Evolutionary conservation across 805 yeast species (phyloP).

Genomic region (Kodamaea nitidulidarum): DNA sequence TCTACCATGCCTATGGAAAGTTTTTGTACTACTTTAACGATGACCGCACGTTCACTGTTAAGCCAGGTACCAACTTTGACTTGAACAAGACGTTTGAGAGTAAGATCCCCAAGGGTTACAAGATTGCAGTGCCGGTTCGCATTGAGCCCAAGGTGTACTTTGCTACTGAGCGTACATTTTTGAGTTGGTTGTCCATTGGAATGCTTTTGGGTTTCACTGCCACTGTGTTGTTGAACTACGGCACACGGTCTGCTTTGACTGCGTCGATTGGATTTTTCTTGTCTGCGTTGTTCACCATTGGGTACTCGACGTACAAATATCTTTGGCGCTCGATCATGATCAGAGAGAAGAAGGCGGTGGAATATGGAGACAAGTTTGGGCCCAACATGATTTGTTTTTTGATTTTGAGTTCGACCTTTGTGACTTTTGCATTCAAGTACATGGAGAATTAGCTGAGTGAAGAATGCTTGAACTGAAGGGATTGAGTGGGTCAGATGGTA

Average conservation of each 20-base stretch:
- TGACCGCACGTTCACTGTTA: constrained; percentile 43
- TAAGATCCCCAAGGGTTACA: constrained; percentile 82
- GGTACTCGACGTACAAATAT: constrained; percentile 70
- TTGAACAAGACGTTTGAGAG: constrained; percentile 44
- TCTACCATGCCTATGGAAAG: constrained; percentile 29
- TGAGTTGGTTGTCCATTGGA: constrained; percentile 91
- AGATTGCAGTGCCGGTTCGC: constrained; percentile 87
- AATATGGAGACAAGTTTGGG: constrained; percentile 85
- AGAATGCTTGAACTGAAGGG: too few species aligned
- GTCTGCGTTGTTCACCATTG: constrained; percentile 68
- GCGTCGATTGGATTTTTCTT: constrained; percentile 85
- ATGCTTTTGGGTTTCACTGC: constrained; percentile 87
- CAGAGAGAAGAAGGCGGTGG: constrained; percentile 74
- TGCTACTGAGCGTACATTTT: constrained; percentile 93
- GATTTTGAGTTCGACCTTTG: constrained; percentile 63
- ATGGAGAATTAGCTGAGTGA: constrained; percentile 22
- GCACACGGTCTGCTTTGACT: constrained; percentile 66
- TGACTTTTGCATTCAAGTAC: constrained; percentile 53
- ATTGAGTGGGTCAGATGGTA: too few species aligned
- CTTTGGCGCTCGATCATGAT: constrained; percentile 79
- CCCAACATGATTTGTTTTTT: constrained; percentile 79
- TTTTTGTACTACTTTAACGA: constrained; percentile 41
- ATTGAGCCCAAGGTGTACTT: constrained; percentile 99
- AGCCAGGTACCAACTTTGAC: constrained; percentile 43
- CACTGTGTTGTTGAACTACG: constrained; percentile 79